Conservation (phyloP, 2,329 filamentous ascomycete genomes). For the Fonsecaea monophora region DNA sequence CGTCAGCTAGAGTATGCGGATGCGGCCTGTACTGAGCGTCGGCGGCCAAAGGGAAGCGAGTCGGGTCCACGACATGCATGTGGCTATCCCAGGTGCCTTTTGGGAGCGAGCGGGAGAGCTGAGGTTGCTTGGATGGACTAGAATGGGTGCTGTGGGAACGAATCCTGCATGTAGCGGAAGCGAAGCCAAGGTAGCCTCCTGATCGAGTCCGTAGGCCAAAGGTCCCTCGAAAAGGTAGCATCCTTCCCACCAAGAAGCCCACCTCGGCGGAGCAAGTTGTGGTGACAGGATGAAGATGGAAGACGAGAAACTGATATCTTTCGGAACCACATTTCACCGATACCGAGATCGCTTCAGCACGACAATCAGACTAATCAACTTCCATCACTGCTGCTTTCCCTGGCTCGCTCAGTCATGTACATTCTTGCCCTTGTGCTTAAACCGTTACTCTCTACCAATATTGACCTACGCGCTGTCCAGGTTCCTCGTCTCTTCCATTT, state of each 20-base stretch:
- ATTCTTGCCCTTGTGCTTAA: neutral
- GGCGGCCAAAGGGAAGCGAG: slow-evolving; percentile 56
- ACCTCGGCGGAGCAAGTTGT: neutral
- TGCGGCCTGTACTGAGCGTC: slow-evolving; percentile 61
- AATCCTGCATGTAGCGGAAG: neutral
- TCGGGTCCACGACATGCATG: slow-evolving; percentile 67
- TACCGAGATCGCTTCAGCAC: neutral
- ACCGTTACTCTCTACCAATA: neutral
- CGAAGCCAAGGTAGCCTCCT: neutral
- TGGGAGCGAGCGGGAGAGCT: slow-evolving; percentile 43
- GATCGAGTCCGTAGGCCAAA: neutral
- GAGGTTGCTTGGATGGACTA: neutral
- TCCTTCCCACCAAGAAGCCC: neutral
- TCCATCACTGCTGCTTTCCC: neutral
- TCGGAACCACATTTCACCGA: slow-evolving; percentile 5
- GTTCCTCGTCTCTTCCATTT: neutral
- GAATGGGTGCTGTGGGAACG: neutral
- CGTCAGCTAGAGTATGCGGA: slow-evolving; percentile 59
- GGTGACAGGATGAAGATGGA: neutral
- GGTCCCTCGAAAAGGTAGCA: neutral
- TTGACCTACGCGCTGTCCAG: neutral
- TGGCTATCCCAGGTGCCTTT: slow-evolving; percentile 65
- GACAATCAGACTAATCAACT: too few relatives aligned
- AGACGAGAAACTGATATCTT: neutral
- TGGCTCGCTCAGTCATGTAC: neutral